Evolutionary conservation across 2,329 filamentous ascomycete species (phyloP), one percentile per base, ranked within the genome.

Genomic region (Myriosclerotinia scirpicola): DNA sequence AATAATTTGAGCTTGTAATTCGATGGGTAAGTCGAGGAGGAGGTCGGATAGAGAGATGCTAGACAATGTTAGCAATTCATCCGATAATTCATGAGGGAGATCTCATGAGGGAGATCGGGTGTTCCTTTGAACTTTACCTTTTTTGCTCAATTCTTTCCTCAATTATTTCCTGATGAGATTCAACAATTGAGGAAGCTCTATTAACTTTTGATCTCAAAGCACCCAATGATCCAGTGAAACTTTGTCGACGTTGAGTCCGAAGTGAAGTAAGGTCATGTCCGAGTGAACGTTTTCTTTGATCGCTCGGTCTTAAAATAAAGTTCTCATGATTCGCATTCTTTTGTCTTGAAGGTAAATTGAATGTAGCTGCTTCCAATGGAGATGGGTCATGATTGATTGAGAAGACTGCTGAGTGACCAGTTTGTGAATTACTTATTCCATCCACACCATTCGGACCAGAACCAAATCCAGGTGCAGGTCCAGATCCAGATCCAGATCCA

Each of bases 1-100:
- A 60, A 89, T 83, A 69, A 89, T 83, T 72, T 88, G 85, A 34
- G 87, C 81, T 75, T 88, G 86, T 55, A 89, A 77, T 75, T 89
- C 87, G 67, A 82, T 85, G 2, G 87, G 87, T 7, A 89, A 77
- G 40, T 78, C 78, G 30, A 84, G 77, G 69, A 89, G 87, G n/a
- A 86, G 79, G 61, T 85, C 80, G 67, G 85, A 83, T 54, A 88
- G 82, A 1, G 83, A 80, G 5, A 81, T 67, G 66, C 71, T 73
- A 64, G 11, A 22, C 17, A 15, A n/a, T 14, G 38, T 63, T 22
- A 63, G 60, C 34, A 17, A 42, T 22, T 15, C 4, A 55, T 59
- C 12, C 56, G 20, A 36, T 3, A 17, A 14, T 30, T 34, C 30
- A 38, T 50, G 60, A 46, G 34, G 22, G 17, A 20, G 20, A 20